Percentiles rank a stretch among this genome's conserved stretches.
phyloP scores from a whole-genome alignment of 148 eudicot genomes.

The Cornus florida region DNA sequence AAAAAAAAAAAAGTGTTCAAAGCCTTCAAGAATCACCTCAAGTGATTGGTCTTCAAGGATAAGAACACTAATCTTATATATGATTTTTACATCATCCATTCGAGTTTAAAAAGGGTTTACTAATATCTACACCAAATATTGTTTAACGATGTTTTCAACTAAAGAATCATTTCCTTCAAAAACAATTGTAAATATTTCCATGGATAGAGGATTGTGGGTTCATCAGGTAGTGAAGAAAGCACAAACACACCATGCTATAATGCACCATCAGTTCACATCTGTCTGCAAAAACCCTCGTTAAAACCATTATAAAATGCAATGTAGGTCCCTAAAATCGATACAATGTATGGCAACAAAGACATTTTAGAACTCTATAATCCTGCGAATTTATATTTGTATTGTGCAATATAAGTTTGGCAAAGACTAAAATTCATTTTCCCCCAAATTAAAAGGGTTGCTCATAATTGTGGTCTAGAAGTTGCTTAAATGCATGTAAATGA shows the following conservation, averaged over 20 bases:
- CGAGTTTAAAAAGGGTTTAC: no score
- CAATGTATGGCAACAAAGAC: not conserved
- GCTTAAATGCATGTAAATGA: not conserved
- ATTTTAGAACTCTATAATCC: not conserved
- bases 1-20: no score
- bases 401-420: not conserved
- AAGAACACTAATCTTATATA: no score
- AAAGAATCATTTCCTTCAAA: no score
- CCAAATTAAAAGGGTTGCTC: not conserved
- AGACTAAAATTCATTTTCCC: not conserved
- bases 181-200: not conserved
- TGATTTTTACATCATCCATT: no score
- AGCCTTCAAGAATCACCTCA: no score
- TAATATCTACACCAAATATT: no score
- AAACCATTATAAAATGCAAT: not conserved
- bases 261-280: not conserved
- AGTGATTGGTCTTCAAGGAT: no score
- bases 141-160: no score
- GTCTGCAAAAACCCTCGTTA: not conserved
- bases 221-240: not conserved
- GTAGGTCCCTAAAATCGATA: not conserved
- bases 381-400: not conserved
- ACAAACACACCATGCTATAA: no score
- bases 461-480: not conserved
- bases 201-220: not conserved